Conservation (phyloP, 345 rosid species). For the Cardamine chenopodiifolia region DNA sequence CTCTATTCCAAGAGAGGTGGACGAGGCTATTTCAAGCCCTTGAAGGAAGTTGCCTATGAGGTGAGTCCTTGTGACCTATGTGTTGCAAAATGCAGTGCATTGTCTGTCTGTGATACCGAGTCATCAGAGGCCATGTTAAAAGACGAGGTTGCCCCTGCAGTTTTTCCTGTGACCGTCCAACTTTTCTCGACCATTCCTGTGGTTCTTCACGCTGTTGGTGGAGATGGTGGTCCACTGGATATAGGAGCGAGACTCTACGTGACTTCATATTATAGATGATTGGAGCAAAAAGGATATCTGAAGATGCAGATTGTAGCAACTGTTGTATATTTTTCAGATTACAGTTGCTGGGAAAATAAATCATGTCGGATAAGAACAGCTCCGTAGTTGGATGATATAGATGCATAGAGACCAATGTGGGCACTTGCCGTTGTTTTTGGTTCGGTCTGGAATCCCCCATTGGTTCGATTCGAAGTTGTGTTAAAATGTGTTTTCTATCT, state of each 20-base stretch:
- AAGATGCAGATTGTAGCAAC: slow-evolving; percentile 30
- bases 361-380: slow-evolving; percentile 2
- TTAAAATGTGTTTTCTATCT: slow-evolving; percentile 20
- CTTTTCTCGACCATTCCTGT: slow-evolving; percentile 81
- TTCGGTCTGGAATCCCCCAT: slow-evolving; percentile 33
- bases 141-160: slow-evolving; percentile 51
- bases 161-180: slow-evolving; percentile 67
- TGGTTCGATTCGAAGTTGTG: slow-evolving; percentile 26
- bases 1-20: slow-evolving; percentile 53
- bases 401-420: slow-evolving; percentile 20
- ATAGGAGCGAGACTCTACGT: slow-evolving; percentile 69
- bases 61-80: slow-evolving; percentile 55
- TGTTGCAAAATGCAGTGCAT: slow-evolving; percentile 37
- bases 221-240: slow-evolving; percentile 77
- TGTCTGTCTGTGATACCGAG: slow-evolving; percentile 31
- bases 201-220: slow-evolving; percentile 79
- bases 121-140: slow-evolving; percentile 10
- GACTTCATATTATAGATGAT: slow-evolving; percentile 69
- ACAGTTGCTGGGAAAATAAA: slow-evolving; percentile 19
- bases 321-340: slow-evolving; percentile 29
- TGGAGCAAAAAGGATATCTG: slow-evolving; percentile 17
- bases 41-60: slow-evolving; percentile 61
- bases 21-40: slow-evolving; percentile 46
- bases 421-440: slow-evolving; percentile 38
- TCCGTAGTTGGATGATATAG: slow-evolving; percentile 26